Conservation (phyloP, 495 filamentous ascomycete species). For the Penicillium lagena region DNA sequence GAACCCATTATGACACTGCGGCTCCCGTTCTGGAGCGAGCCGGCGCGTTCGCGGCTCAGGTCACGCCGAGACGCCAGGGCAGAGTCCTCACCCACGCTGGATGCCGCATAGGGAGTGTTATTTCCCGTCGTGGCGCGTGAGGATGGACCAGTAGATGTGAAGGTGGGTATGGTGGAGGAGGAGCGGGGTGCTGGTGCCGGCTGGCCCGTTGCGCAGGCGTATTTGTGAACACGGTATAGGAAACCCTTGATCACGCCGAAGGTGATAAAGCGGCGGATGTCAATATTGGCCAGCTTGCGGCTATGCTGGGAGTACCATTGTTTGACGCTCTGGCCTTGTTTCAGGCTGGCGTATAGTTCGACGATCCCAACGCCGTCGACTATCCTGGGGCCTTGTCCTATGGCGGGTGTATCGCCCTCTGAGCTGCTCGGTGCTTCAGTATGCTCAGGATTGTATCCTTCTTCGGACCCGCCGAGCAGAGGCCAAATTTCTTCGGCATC, state of each 20-base stretch:
- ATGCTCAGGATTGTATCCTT: background rate
- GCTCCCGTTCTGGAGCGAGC: slow-evolving; percentile 26
- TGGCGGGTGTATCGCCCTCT: background rate
- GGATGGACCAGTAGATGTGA: slow-evolving; percentile 19
- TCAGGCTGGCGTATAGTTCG: slow-evolving; percentile 70
- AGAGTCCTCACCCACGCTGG: slow-evolving; percentile 30
- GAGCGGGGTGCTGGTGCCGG: slow-evolving; percentile 25
- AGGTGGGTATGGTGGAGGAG: slow-evolving; percentile 10
- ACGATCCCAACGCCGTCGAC: slow-evolving; percentile 38
- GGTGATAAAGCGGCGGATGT: slow-evolving; percentile 85
- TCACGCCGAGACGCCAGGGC: slow-evolving; percentile 9
- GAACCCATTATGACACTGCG: slow-evolving; percentile 11
- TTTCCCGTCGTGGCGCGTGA: slow-evolving; percentile 30
- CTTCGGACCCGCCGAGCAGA: slow-evolving; percentile 20
- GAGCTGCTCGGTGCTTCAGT: too few relatives aligned
- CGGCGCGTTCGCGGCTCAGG: slow-evolving; percentile 14
- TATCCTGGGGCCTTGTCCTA: slow-evolving; percentile 4
- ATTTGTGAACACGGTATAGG: slow-evolving; percentile 90
- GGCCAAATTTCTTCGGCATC: slow-evolving; percentile 43
- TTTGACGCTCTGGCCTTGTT: slow-evolving; percentile 69
- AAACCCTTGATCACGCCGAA: slow-evolving; percentile 95
- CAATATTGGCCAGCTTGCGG: slow-evolving; percentile 62
- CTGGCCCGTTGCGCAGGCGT: slow-evolving; percentile 58
- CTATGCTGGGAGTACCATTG: slow-evolving; percentile 73
- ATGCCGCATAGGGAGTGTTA: slow-evolving; percentile 30